These are phyloP conservation scores for Lunasporangiospora selenospora DNA, from an alignment of 192 early-diverging fungal genomes.

Conservation along the genomic window DNA sequence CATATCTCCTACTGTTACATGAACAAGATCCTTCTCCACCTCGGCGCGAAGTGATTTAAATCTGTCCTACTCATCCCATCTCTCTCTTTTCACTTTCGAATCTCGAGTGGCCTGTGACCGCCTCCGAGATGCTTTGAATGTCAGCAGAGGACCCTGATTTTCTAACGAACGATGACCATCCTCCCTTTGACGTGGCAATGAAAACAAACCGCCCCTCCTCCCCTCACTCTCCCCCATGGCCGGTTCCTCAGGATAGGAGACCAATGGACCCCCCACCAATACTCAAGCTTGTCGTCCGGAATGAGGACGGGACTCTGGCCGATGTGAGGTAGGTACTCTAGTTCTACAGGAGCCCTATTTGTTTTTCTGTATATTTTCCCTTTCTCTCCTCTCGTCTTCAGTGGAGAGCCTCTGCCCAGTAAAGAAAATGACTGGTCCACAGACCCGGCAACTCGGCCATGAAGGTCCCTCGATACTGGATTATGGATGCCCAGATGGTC, in stretches of 20 bases:
- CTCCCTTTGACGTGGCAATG: not conserved
- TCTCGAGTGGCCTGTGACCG: conserved; percentile 77
- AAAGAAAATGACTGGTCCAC: no score
- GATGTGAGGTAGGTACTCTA: conserved; percentile 67
- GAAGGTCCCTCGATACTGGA: no score
- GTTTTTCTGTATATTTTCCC: no score
- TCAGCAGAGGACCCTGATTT: not conserved
- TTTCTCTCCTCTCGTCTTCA: no score
- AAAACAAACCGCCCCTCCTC: no score
- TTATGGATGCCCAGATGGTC: no score
- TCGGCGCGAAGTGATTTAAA: not conserved
- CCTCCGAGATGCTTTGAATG: conserved; percentile 43
- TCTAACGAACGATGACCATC: not conserved
- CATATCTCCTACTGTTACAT: not conserved
- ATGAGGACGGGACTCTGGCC: conserved; percentile 55
- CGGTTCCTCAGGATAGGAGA: conserved; percentile 61
- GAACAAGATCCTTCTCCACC: not conserved
- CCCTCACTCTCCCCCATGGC: not conserved
- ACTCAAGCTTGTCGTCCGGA: conserved; percentile 61
- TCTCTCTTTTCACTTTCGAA: conserved; percentile 35
- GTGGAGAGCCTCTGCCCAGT: no score
- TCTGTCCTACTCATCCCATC: not conserved
- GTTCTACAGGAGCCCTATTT: no score
- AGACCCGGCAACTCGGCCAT: no score
- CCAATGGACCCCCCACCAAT: conserved; percentile 76